These are phyloP conservation scores for Candida golubevii DNA, from an alignment of 805 yeast genomes.

Conservation along the genomic window DNA sequence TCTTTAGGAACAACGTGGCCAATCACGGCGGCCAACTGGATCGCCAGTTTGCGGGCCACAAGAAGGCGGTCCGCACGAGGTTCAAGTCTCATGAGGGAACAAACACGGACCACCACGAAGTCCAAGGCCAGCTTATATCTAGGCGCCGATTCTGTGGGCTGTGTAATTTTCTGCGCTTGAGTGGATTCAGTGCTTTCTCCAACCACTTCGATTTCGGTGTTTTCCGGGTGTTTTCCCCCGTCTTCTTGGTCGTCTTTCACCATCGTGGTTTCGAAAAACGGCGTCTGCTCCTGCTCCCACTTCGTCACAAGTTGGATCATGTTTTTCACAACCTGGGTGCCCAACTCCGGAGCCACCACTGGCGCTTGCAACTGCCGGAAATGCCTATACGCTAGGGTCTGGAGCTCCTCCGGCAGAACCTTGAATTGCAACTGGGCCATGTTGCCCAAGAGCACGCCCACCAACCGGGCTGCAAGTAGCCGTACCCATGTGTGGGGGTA, in stretches of 20 bases:
- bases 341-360: slow-evolving; percentile 56
- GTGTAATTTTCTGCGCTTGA: too few species aligned
- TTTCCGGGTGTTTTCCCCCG: neutral
- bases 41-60: slow-evolving; percentile 60
- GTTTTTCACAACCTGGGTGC: slow-evolving; percentile 61
- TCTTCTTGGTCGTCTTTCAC: neutral
- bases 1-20: slow-evolving; percentile 46
- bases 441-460: slow-evolving; percentile 49
- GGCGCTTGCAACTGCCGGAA: slow-evolving; percentile 85
- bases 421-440: slow-evolving; percentile 32
- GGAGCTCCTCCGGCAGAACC: slow-evolving; percentile 46
- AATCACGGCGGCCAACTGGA: slow-evolving; percentile 67
- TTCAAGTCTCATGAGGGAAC: slow-evolving; percentile 65
- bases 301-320: slow-evolving; percentile 53
- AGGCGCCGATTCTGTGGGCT: neutral
- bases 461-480: slow-evolving; percentile 55
- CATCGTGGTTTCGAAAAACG: slow-evolving; percentile 18
- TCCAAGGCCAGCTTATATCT: slow-evolving; percentile 41
- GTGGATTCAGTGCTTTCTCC: neutral
- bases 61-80: slow-evolving; percentile 47
- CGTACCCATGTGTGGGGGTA: slow-evolving; percentile 95
- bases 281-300: slow-evolving; percentile 52
- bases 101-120: slow-evolving; percentile 60
- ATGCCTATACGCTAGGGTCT: slow-evolving; percentile 60
- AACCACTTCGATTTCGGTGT: neutral